A percentile compares a stretch with the other conserved stretches of the same genome.
Conservation (phyloP, 305 asterid genomes). For the Rubia balearica region DNA sequence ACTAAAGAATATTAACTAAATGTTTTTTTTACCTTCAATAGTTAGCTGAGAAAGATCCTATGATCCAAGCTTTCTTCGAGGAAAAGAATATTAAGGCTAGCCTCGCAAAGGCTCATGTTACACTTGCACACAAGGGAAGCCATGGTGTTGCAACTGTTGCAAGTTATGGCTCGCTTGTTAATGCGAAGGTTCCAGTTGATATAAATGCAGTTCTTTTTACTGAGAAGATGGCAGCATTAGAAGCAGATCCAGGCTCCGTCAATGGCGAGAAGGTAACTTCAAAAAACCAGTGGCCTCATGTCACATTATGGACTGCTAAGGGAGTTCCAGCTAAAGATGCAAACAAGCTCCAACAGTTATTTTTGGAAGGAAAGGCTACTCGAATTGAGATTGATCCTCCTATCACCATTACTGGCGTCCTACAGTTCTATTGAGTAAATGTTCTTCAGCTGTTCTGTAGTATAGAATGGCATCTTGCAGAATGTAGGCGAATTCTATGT, state of each 20-base stretch:
- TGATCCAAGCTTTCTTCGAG: conserved; percentile 42
- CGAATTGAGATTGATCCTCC: conserved; percentile 80
- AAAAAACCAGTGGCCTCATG: conserved; percentile 85
- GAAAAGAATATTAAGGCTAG: conserved; percentile 48
- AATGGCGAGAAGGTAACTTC: conserved; percentile 68
- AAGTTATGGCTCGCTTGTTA: conserved; percentile 47
- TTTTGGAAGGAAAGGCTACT: conserved; percentile 67
- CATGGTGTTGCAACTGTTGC: conserved; percentile 88
- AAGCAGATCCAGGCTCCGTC: conserved; percentile 52
- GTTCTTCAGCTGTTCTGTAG: not conserved
- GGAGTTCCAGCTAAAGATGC: conserved; percentile 73
- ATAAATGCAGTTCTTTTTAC: conserved; percentile 56
- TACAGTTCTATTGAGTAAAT: conserved; percentile 50
- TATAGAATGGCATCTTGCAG: too few relatives aligned
- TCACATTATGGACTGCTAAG: conserved; percentile 72
- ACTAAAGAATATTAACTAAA: not conserved
- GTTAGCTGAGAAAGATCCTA: conserved; percentile 57
- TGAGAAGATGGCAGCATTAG: conserved; percentile 71
- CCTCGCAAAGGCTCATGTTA: conserved; percentile 60
- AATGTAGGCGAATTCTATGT: conserved; percentile 6
- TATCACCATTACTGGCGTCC: conserved; percentile 48
- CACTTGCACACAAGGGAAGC: conserved; percentile 91
- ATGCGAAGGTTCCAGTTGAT: conserved; percentile 54
- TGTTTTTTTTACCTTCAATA: conserved; percentile 20
- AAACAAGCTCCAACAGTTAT: conserved; percentile 51